Percentiles rank a stretch among this genome's conserved stretches.
These are phyloP conservation scores for Cronartium quercuum DNA, from an alignment of 1,284 basidiomycete genomes.

Conservation along the genomic window DNA sequence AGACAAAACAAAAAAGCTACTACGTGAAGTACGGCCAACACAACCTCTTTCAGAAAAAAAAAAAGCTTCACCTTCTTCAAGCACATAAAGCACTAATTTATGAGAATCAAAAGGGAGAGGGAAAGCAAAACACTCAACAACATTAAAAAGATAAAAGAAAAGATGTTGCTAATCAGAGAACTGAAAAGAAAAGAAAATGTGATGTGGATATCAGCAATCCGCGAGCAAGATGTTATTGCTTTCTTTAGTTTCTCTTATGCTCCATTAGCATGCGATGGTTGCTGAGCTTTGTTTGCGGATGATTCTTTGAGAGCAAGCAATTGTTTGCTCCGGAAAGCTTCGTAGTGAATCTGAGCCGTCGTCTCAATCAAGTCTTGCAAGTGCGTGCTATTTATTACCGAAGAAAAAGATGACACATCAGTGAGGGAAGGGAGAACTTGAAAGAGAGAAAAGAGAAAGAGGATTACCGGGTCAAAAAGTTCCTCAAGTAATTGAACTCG, in stretches of 20 bases:
- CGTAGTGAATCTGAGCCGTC: constrained; percentile 97
- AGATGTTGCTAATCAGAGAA: background rate
- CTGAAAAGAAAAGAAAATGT: background rate
- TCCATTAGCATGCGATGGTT: constrained; percentile 38
- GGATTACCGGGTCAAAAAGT: constrained; percentile 80
- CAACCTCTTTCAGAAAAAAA: no score
- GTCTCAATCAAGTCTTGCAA: constrained; percentile 98
- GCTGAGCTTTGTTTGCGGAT: constrained; percentile 46
- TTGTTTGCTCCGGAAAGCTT: constrained; percentile 98
- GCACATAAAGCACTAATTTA: background rate
- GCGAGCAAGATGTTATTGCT: no score
- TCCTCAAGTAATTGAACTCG: constrained; percentile 94
- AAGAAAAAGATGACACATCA: background rate
- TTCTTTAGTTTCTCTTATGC: constrained; percentile 13
- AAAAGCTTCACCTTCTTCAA: no score
- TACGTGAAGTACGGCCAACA: no score
- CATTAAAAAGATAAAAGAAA: background rate
- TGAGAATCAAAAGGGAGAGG: background rate
- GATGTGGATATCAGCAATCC: no score
- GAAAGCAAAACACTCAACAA: background rate
- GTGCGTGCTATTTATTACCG: constrained; percentile 63
- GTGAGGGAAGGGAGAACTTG: no score
- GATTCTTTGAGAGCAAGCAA: constrained; percentile 80
- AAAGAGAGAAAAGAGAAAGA: background rate
- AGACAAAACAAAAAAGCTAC: no score